phyloP scores from a whole-genome alignment of 371 early-diverging fungal genomes.

The Lichtheimia ornata region DNA sequence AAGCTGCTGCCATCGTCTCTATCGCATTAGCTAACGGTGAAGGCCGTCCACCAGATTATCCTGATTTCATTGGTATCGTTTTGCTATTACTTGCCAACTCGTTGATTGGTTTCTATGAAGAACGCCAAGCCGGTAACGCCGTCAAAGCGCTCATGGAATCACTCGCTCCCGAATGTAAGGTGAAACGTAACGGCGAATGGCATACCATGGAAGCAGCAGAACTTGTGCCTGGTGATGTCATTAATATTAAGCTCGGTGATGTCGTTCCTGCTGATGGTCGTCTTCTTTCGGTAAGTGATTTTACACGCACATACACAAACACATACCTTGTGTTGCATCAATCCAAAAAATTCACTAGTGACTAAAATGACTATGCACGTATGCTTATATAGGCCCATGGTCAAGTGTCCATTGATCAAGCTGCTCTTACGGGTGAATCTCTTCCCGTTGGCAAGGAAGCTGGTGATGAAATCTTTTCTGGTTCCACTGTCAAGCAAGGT shows the following conservation, averaged over 20 bases:
- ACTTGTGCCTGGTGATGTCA: slow-evolving; percentile 79
- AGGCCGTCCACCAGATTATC: slow-evolving; percentile 73
- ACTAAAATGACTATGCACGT: too few species aligned
- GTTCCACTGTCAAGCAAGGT: slow-evolving; percentile 90
- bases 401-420: slow-evolving; percentile 69
- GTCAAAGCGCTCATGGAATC: slow-evolving; percentile 79
- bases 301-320: not conserved
- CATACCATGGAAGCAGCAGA: slow-evolving; percentile 54
- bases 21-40: slow-evolving; percentile 73
- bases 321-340: slow-evolving; percentile 7
- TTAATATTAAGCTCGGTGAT: slow-evolving; percentile 77
- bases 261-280: slow-evolving; percentile 81
- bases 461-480: slow-evolving; percentile 74
- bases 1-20: slow-evolving; percentile 74
- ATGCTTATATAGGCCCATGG: slow-evolving; percentile 36
- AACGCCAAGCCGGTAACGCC: slow-evolving; percentile 78
- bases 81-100: slow-evolving; percentile 82
- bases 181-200: slow-evolving; percentile 63
- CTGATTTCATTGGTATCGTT: slow-evolving; percentile 84
- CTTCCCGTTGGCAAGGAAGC: slow-evolving; percentile 72
- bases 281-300: slow-evolving; percentile 37
- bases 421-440: slow-evolving; percentile 87
- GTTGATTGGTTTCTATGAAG: slow-evolving; percentile 84
- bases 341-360: not conserved
- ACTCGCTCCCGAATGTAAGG: slow-evolving; percentile 74